phyloP scores from a whole-genome alignment of 2,329 filamentous ascomycete species.

The Tolypocladium guangdongense region DNA sequence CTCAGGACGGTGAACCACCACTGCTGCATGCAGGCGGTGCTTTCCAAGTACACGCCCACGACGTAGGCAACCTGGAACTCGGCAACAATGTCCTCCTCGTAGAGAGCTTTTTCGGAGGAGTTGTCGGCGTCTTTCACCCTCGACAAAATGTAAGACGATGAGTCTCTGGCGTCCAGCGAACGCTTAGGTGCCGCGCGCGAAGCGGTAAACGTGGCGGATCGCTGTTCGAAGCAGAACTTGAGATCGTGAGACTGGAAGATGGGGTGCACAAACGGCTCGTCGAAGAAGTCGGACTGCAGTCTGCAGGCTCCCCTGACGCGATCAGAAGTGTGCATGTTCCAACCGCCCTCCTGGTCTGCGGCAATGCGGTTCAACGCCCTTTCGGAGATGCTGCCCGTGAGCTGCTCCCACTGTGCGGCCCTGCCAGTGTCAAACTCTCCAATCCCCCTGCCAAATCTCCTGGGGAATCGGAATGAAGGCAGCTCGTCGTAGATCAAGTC shows the following conservation, averaged over 20 bases:
- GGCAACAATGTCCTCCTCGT: conserved; percentile 37
- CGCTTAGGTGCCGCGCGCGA: conserved; percentile 24
- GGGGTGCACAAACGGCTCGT: conserved; percentile 23
- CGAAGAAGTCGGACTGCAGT: conserved; percentile 28
- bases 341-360: conserved; percentile 28
- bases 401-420: conserved; percentile 31
- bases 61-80: conserved; percentile 52
- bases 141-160: conserved; percentile 34
- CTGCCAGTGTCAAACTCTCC: conserved; percentile 9
- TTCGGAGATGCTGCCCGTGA: conserved; percentile 38
- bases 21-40: conserved; percentile 48
- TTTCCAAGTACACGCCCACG: conserved; percentile 45
- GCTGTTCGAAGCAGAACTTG: conserved; percentile 35
- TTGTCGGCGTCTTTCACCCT: conserved; percentile 19
- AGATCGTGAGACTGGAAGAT: conserved; percentile 29
- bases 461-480: conserved; percentile 31
- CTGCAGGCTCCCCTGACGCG: conserved; percentile 31
- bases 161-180: conserved; percentile 34
- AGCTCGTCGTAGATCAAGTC: conserved; percentile 28
- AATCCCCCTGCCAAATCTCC: conserved; percentile 9
- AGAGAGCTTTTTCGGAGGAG: conserved; percentile 9
- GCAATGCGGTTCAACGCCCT: conserved; percentile 36
- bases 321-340: conserved; percentile 44
- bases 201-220: conserved; percentile 29
- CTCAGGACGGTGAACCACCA: conserved; percentile 47